Evolutionary conservation across 2,329 filamentous ascomycete genomes (phyloP), one percentile per base, ranked within the genome.

Genomic region (Keithomyces neogunnii): DNA sequence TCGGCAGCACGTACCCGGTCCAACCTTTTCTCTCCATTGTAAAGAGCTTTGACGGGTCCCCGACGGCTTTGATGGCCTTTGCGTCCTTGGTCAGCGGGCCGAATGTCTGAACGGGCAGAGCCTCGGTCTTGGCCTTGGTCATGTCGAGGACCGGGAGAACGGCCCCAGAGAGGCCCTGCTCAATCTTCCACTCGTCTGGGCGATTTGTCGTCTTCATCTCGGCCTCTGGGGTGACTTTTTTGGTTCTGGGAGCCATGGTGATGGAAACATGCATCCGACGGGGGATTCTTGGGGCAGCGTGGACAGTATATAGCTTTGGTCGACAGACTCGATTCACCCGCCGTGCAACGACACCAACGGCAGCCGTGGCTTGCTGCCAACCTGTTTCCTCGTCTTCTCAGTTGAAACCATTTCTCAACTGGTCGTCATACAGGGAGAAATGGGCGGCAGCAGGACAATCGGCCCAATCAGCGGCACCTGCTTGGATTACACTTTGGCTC

Each of bases 161-260:
- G 2, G 71, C 68, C 39, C 63, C 71, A n/a, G 69, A 64, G 32
- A 78, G 56, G 5, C 75, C 75, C 58, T 78, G 75, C 53, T 78
- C 75, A 47, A 78, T 71, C 60, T 71, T 76, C 74, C 75, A 78
- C 62, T 78, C 75, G 66, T 78, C 73, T 2, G 71, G 66, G 19
- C 39, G 39, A 28, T 42, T 42, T 19, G 39, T 42, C 5, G 19
- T 42, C 39, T 42, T 42, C 39, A 42, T 42, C 7, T 42, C 2
- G 39, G 9, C 39, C 6, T 7, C 33, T 13, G 39, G 39, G 28
- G 39, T 19, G 8, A 19, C 19, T 42, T 42, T 42, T 19, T 42
- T 5, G 2, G n/a, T 13, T 19, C 3, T 19, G 39, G n/a, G 19
- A 42, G 38, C n/a, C 33, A 35, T 35, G 33, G 11, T 11, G 33